These are phyloP conservation scores for Pichia insulana DNA, from an alignment of 805 yeast genomes.

Conservation along the genomic window DNA sequence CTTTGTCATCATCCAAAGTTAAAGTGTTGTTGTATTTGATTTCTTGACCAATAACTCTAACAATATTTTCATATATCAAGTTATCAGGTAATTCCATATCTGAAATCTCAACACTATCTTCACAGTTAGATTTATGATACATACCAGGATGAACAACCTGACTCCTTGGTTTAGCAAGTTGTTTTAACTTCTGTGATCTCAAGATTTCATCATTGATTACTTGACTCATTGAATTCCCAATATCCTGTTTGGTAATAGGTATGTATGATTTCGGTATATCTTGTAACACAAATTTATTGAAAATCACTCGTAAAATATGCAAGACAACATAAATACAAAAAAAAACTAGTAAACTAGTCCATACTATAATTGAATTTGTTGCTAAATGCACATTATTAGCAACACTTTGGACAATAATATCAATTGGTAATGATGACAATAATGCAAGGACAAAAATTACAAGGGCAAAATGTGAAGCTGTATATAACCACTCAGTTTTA, in stretches of 20 bases:
- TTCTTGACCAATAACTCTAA: constrained; percentile 52
- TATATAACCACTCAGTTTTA: constrained; percentile 33
- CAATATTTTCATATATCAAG: constrained; percentile 42
- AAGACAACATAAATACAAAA: constrained; percentile 41
- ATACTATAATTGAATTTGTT: constrained; percentile 72
- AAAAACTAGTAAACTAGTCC: constrained; percentile 59
- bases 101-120: background rate
- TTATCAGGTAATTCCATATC: constrained; percentile 20
- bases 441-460: constrained; percentile 44
- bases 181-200: constrained; percentile 34
- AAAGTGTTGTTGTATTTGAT: constrained; percentile 34
- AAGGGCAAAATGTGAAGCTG: constrained; percentile 34
- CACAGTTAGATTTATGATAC: constrained; percentile 18
- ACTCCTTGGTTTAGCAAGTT: constrained; percentile 34
- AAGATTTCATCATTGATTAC: constrained; percentile 33
- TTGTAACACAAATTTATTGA: constrained; percentile 47
- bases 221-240: constrained; percentile 39
- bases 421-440: constrained; percentile 68
- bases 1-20: constrained; percentile 14
- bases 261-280: constrained; percentile 77
- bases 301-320: constrained; percentile 51
- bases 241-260: constrained; percentile 54
- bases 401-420: constrained; percentile 56
- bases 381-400: constrained; percentile 47
- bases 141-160: constrained; percentile 44